Evolutionary conservation across 768 basidiomycete species (phyloP), one percentile per base, ranked within the genome.

Genomic region (Nidularia pulvinata): DNA sequence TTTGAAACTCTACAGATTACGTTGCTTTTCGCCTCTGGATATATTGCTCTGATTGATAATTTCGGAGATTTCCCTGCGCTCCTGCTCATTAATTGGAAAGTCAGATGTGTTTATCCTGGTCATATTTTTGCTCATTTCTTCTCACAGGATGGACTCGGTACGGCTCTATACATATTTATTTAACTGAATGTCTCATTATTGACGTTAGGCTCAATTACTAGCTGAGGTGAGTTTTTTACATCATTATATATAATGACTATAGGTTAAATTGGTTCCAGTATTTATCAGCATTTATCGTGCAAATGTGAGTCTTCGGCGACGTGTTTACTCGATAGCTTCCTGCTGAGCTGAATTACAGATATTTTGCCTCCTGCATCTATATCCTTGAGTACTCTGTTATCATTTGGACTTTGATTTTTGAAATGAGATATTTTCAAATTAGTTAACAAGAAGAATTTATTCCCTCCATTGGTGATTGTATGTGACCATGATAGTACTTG

Each of bases 1-100:
- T 51, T 58, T 11, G 59, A 64, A 57, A 61, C 59, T n/a, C 36
- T 61, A 14, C 62, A 64, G 44, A 58, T 61, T 14, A 44, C 55
- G 1, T 37, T 58, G 3, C 59, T 55, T 50, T 60, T 61, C 37
- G 53, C 53, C 35, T 49, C 53, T 13, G 60, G 59, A 1, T 64
- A 64, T 46, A 35, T 48, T 22, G 53, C 52, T 33, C 55, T 64
- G n/a, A 62, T 64, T 32, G 55, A 57, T 36, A 51, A 59, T 45
- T 64, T 61, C 32, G 63, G 63, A n/a, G 50, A 61, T 19, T 30
- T 54, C 14, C 36, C 33, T 14, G 49, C 46, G 36, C 47, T 59
- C 7, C 13, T 36, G 7, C 50, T 55, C 10, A 58, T 59, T 6
- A 48, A 50, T 37, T 59, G 61, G 61, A 9, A 46, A 46, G 22